Evolutionary conservation across 805 yeast species (phyloP), one percentile per base, ranked within the genome.

Genomic region (Saccharomyces eubayanus): DNA sequence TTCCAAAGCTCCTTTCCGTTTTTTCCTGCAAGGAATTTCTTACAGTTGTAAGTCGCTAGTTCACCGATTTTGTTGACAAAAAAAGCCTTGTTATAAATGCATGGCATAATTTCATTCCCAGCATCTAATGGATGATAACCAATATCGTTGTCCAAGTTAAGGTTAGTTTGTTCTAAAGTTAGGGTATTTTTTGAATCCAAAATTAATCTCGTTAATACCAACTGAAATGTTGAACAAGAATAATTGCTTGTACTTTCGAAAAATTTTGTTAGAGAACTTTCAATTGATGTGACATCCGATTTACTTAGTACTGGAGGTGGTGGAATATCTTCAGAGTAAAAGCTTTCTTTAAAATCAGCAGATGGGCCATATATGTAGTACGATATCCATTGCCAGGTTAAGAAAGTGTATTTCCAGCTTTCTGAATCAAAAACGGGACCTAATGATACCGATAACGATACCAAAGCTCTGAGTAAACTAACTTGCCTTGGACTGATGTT

Each of bases 331-430:
- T 72, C 74, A 12, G 66, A 58, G 12, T 68, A 63, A n/a, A 66
- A 61, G 30, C 61, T 67, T 29, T 67, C 68, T 57, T 64, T 64
- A 47, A 67, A 71, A 30, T 69, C 64, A 5, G 73, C 74, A 0
- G 83, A 72, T 11, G 82, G 79, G 0, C 92, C 92, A 62, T 82
- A 75, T n/a, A 85, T 61, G 59, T 74, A 86, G 61, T 83, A 87
- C 53, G 86, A 83, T 49, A 85, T 76, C 95, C 95, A 87, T 67
- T 87, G 95, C 53, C 89, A 74, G 0, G 95, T 79, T 4, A 80
- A 75, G 20, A 84, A 63, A 4, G 85, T 66, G 16, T 76, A 76
- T 11, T 71, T 68, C 98, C 98, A 92, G 31, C 86, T 80, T 2
- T 71, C 55, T 1, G 57, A 65, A 5, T 78, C 78, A 14, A 92